Evolutionary conservation across 2,329 filamentous ascomycete genomes (phyloP).

Genomic region (Myrmaecium sp.): DNA sequence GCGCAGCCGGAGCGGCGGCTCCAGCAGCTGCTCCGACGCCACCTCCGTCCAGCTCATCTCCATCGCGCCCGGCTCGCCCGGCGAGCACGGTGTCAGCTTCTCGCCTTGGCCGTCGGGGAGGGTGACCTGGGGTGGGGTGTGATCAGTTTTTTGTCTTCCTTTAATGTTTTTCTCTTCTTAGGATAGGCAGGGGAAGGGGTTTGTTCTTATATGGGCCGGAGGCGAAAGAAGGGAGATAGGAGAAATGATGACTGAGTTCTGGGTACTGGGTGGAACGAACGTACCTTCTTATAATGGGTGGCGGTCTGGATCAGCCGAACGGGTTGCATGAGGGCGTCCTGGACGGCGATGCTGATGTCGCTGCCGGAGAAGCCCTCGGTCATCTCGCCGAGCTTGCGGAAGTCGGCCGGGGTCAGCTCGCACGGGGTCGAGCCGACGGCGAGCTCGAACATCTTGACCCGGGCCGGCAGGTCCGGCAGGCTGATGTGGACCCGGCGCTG

Average conservation of each 20-base stretch:
- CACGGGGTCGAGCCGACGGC: constrained; percentile 88
- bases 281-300: constrained; percentile 90
- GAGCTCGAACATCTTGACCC: constrained; percentile 91
- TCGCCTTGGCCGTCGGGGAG: constrained; percentile 42
- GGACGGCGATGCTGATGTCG: constrained; percentile 90
- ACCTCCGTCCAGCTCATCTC: constrained; percentile 93
- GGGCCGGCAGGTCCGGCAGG: constrained; percentile 69
- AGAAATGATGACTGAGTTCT: constrained; percentile 2
- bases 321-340: constrained; percentile 93
- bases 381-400: constrained; percentile 57
- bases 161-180: constrained; percentile 1
- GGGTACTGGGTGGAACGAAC: constrained; percentile 6
- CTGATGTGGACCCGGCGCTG: constrained; percentile 93
- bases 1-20: constrained; percentile 72
- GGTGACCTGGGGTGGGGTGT: constrained; percentile 37
- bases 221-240: constrained; percentile 1
- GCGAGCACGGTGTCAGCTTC: constrained; percentile 80
- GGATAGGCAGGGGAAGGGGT: no score
- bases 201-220: no score
- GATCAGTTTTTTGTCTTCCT: background rate
- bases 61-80: constrained; percentile 65
- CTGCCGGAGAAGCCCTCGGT: constrained; percentile 92
- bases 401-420: constrained; percentile 62
- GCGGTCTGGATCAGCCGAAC: constrained; percentile 93
- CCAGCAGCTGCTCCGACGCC: constrained; percentile 65